These are phyloP conservation scores for Talaromyces thailandensis DNA, from an alignment of 495 filamentous ascomycete genomes.

Conservation along the genomic window DNA sequence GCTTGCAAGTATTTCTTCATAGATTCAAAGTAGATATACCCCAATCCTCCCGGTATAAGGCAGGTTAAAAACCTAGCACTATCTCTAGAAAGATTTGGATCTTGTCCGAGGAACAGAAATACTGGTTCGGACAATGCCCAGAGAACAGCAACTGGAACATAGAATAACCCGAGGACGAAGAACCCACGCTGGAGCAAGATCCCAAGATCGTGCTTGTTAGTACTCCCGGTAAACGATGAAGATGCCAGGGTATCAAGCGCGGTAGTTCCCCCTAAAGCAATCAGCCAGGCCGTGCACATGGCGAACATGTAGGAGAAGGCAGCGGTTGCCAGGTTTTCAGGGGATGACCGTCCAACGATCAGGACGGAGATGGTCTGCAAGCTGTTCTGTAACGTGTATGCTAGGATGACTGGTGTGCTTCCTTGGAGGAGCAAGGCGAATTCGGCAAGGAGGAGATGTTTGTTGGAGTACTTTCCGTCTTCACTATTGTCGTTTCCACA, in stretches of 20 bases:
- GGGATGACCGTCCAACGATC: slow-evolving; percentile 72
- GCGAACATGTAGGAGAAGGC: slow-evolving; percentile 95
- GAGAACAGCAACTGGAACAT: slow-evolving; percentile 63
- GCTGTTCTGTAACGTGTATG: slow-evolving; percentile 83
- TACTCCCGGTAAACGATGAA: slow-evolving; percentile 76
- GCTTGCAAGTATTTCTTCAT: slow-evolving; percentile 93
- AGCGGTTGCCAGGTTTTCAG: slow-evolving; percentile 71
- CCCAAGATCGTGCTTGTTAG: slow-evolving; percentile 74
- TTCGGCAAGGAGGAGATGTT: slow-evolving; percentile 43
- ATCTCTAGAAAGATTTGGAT: slow-evolving; percentile 65
- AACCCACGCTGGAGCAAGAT: slow-evolving; percentile 75
- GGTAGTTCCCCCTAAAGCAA: slow-evolving; percentile 86
- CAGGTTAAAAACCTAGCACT: slow-evolving; percentile 68
- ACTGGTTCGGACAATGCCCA: slow-evolving; percentile 74
- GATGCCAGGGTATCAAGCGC: slow-evolving; percentile 84
- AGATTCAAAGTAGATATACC: slow-evolving; percentile 85
- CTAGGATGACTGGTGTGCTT: slow-evolving; percentile 75
- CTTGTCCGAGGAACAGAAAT: slow-evolving; percentile 71
- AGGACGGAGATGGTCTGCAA: slow-evolving; percentile 80
- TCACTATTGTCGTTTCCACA: not conserved
- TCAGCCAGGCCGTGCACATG: slow-evolving; percentile 83
- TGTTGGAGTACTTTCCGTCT: not conserved
- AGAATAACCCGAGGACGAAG: slow-evolving; percentile 64
- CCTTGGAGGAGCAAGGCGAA: slow-evolving; percentile 58
- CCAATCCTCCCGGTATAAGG: slow-evolving; percentile 76